Evolutionary conservation across 2,329 filamentous ascomycete genomes (phyloP), one percentile per base, ranked within the genome.

Genomic region (Penicillium sp.): DNA sequence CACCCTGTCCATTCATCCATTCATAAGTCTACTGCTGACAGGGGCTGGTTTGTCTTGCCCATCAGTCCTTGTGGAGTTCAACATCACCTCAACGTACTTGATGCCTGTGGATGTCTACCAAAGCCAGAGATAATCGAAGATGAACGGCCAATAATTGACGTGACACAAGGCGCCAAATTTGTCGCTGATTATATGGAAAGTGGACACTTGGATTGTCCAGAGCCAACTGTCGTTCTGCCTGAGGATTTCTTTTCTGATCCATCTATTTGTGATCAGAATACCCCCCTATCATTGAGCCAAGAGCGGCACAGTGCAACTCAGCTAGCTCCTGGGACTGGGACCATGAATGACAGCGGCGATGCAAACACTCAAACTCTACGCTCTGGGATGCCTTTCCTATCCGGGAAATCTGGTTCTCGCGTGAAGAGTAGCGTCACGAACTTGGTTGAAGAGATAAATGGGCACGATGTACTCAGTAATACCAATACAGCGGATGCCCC

Each of bases 21-120:
- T 38, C 55, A 55, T 16, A n/a, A 47, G 35, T n/a, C n/a, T n/a
- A n/a, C n/a, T 27, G 54, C 43, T 2, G 41, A 60, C 33, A 49
- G 67, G 37, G 74, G 75, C n/a, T 77, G 75, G 75, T 63, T 65
- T 37, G 72, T 76, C 38, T 58, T 76, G 38, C 72, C 74, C 12
- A 59, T 77, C 25, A 72, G 76, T 52, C 71, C 73, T n/a, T 64
- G 66, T 19, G 63, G 60, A 33, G 76, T 76, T 49, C 70, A 69
- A 42, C 53, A 59, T 6, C 62, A 66, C 41, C 53, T 63, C 62
- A 4, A 64, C 64, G 37, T 58, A 67, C n/a, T n/a, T 52, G 64
- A 73, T 16, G 74, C 73, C 7, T 75, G 70, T 53, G 73, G 73
- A 39, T 69, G 70, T 28, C 43, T 53, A 30, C 65, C 66, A 31